Conservation (phyloP, 2,329 filamentous ascomycete genomes). For the Fusarium xylarioides region DNA sequence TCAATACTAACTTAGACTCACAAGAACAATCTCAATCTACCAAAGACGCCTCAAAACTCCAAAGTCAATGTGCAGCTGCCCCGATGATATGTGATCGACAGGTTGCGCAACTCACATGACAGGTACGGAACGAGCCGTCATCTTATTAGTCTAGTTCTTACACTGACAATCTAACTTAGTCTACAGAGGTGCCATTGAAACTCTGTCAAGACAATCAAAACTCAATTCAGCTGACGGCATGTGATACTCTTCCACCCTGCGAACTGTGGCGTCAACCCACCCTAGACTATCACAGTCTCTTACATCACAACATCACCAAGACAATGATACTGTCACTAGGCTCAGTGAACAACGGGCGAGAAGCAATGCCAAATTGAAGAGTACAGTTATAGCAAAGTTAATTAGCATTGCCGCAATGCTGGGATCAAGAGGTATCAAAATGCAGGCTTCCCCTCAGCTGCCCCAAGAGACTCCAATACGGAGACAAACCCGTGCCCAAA, state of each 20-base stretch:
- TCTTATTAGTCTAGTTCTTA: not conserved
- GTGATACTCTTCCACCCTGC: not conserved
- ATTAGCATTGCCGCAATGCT: constrained; percentile 18
- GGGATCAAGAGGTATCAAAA: constrained; percentile 22
- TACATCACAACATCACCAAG: constrained; percentile 3
- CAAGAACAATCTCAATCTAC: not conserved
- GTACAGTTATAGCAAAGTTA: not conserved
- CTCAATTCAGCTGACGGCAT: not conserved
- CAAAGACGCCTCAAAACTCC: not conserved
- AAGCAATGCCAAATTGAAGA: not conserved
- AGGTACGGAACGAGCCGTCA: not conserved
- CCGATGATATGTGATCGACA: not conserved
- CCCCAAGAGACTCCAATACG: constrained; percentile 1
- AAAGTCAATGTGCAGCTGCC: not conserved
- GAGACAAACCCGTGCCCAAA: constrained; percentile 7
- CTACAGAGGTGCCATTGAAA: not conserved
- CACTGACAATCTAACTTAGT: not conserved
- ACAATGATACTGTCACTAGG: not conserved
- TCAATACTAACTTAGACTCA: not conserved
- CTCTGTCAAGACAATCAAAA: not conserved
- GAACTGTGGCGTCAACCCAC: not conserved
- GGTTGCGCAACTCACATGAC: not conserved
- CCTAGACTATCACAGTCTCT: not conserved
- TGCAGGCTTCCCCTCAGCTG: constrained; percentile 24
- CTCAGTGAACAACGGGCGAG: not conserved